These are phyloP conservation scores for Penicillium janthinellum DNA, from an alignment of 2,329 filamentous ascomycete genomes.

Conservation along the genomic window DNA sequence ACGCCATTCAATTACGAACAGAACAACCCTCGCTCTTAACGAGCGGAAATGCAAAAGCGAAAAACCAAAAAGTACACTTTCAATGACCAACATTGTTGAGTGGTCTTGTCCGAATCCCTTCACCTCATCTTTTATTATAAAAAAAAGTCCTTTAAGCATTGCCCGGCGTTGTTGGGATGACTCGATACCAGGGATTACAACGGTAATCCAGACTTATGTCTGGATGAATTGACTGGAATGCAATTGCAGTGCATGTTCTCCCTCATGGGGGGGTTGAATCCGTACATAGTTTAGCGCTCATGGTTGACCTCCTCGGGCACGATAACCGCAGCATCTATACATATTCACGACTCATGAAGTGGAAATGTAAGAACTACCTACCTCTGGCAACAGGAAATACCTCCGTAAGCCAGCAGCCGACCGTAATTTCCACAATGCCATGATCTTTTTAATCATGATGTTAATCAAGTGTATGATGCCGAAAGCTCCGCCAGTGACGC, in stretches of 20 bases:
- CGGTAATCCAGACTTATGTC: slow-evolving; percentile 20
- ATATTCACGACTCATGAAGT: background rate
- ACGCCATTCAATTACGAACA: slow-evolving; percentile 66
- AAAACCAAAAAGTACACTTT: slow-evolving; percentile 8
- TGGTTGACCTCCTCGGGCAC: background rate
- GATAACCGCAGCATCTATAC: background rate
- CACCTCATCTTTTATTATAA: slow-evolving; percentile 16
- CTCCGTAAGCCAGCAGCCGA: background rate
- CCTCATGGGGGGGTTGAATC: background rate
- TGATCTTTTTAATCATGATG: background rate
- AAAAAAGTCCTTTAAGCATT: slow-evolving; percentile 39
- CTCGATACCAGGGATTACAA: slow-evolving; percentile 34
- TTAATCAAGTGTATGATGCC: slow-evolving; percentile 28
- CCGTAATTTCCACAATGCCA: background rate
- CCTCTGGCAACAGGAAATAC: background rate
- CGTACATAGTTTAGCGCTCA: slow-evolving; percentile 1
- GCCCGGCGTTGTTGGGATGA: slow-evolving; percentile 34
- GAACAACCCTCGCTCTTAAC: slow-evolving; percentile 34
- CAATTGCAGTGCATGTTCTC: background rate
- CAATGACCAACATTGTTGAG: background rate
- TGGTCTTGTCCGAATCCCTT: background rate
- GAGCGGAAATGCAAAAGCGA: background rate
- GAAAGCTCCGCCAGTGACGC: slow-evolving; percentile 35
- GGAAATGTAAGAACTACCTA: background rate
- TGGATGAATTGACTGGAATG: background rate